Conservation (phyloP, 73 alveolate species). For the Effrenium voratum region DNA sequence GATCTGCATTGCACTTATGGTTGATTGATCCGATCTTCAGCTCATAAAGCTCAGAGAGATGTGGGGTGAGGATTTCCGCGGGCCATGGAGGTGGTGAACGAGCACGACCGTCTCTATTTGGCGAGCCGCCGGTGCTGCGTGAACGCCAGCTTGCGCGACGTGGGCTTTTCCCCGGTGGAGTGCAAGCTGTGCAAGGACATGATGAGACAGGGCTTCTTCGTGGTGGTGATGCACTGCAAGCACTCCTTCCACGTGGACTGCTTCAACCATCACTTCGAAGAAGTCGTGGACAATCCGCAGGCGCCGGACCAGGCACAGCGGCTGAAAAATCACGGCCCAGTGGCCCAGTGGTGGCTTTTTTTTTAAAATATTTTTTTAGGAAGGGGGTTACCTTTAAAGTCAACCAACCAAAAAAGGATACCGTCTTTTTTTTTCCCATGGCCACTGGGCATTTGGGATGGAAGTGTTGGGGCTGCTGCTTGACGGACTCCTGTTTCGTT, state of each 20-base stretch:
- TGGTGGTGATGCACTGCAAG: constrained; percentile 49
- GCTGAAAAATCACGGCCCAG: neutral
- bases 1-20: too few species aligned
- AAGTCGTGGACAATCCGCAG: constrained; percentile 19
- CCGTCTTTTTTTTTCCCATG: too few species aligned
- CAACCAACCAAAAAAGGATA: too few species aligned
- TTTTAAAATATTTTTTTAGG: too few species aligned
- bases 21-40: too few species aligned
- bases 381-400: too few species aligned
- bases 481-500: too few species aligned
- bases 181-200: constrained; percentile 5
- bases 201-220: constrained; percentile 14
- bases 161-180: constrained; percentile 6
- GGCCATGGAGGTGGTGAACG: constrained; percentile 45
- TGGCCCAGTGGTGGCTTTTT: too few species aligned
- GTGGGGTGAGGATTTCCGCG: too few species aligned
- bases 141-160: constrained; percentile 41
- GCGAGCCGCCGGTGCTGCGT: constrained; percentile 12
- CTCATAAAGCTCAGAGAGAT: too few species aligned
- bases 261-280: neutral
- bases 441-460: too few species aligned
- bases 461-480: too few species aligned
- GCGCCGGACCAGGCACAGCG: neutral
- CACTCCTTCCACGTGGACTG: constrained; percentile 41
- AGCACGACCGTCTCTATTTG: constrained; percentile 29